phyloP scores from a whole-genome alignment of 768 basidiomycete species.

The Lentinula sp. region DNA sequence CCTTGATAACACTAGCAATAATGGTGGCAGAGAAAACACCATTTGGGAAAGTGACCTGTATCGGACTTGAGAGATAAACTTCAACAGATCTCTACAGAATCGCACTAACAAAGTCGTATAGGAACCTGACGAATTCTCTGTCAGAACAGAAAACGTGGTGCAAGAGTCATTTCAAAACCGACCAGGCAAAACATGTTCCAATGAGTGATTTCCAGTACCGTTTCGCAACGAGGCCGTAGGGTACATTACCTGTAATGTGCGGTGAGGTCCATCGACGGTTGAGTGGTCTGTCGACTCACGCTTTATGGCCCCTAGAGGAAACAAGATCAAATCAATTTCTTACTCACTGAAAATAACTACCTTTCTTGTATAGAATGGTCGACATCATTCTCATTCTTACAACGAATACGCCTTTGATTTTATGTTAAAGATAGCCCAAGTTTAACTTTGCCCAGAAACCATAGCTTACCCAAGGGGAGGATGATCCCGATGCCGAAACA shows the following conservation, averaged over 20 bases:
- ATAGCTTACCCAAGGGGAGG: constrained; percentile 37
- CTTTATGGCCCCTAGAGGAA: constrained; percentile 42
- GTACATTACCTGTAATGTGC: constrained; percentile 27
- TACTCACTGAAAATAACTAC: constrained; percentile 7
- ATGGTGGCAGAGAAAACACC: constrained; percentile 65
- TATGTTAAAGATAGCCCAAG: neutral
- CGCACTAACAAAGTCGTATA: constrained; percentile 55
- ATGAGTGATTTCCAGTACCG: constrained; percentile 65
- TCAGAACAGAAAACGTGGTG: neutral
- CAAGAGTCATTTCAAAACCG: constrained; percentile 8
- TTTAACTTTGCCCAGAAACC: neutral
- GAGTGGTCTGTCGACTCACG: constrained; percentile 24
- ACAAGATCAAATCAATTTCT: neutral
- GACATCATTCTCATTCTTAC: constrained; percentile 73
- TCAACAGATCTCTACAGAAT: neutral
- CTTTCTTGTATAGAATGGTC: constrained; percentile 53
- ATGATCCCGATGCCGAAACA: constrained; percentile 60
- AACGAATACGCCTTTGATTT: constrained; percentile 45
- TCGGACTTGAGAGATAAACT: neutral
- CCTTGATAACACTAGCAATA: constrained; percentile 58
- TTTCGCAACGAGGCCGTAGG: constrained; percentile 53
- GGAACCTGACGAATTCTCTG: constrained; percentile 37
- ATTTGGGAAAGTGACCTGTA: constrained; percentile 64
- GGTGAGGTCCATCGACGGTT: neutral
- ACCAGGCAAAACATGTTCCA: constrained; percentile 74